These are phyloP conservation scores for Jacaranda mimosifolia DNA, from an alignment of 257 asterid genomes.

Conservation along the genomic window DNA sequence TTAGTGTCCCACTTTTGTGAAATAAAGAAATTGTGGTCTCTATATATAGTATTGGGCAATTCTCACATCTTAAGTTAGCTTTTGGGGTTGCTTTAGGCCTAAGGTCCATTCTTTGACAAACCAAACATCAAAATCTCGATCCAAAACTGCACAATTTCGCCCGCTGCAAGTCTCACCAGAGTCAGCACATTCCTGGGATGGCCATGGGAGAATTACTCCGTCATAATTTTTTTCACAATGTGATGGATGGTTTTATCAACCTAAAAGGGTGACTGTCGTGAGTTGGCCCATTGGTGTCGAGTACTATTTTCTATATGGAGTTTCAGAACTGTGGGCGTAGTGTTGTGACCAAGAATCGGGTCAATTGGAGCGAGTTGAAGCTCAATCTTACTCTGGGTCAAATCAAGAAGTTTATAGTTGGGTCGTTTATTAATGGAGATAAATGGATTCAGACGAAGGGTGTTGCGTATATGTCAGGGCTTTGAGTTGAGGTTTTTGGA, in stretches of 20 bases:
- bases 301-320: slow-evolving; percentile 50
- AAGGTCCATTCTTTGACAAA: no score
- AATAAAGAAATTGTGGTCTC: no score
- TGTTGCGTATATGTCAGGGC: slow-evolving; percentile 1
- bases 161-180: slow-evolving; percentile 26
- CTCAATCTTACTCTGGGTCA: slow-evolving; percentile 23
- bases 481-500: not conserved
- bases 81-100: no score
- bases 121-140: slow-evolving; percentile 49
- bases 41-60: no score
- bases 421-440: slow-evolving; percentile 39
- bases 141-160: slow-evolving; percentile 41
- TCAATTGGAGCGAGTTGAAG: slow-evolving; percentile 42
- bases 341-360: slow-evolving; percentile 37
- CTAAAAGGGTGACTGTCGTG: slow-evolving; percentile 51
- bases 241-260: slow-evolving; percentile 38
- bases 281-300: slow-evolving; percentile 37
- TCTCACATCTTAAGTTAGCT: no score
- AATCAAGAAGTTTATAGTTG: slow-evolving; percentile 36
- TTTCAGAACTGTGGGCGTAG: slow-evolving; percentile 40
- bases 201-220: slow-evolving; percentile 53
- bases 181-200: slow-evolving; percentile 44
- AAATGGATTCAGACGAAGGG: slow-evolving; percentile 43
- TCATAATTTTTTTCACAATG: slow-evolving; percentile 25
- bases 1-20: no score